These are phyloP conservation scores for Vanderwaltozyma yarrowii DNA, from an alignment of 805 yeast genomes.

Conservation along the genomic window DNA sequence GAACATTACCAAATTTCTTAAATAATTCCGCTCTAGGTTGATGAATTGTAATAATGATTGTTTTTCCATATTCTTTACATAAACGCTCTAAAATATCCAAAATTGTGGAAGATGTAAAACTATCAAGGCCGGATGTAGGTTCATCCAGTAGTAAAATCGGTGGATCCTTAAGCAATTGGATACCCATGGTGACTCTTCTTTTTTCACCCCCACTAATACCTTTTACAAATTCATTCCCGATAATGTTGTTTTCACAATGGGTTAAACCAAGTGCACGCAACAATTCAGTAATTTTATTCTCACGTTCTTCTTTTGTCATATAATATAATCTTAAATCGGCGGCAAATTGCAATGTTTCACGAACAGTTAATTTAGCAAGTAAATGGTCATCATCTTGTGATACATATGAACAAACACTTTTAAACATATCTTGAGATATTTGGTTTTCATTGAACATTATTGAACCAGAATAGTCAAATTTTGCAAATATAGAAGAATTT, in stretches of 20 bases:
- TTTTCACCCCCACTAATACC: slow-evolving; percentile 89
- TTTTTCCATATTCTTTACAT: slow-evolving; percentile 45
- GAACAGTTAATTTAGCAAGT: slow-evolving; percentile 60
- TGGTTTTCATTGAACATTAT: slow-evolving; percentile 35
- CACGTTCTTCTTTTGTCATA: slow-evolving; percentile 34
- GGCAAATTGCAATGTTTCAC: slow-evolving; percentile 65
- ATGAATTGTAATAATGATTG: slow-evolving; percentile 70
- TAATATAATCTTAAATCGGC: slow-evolving; percentile 56
- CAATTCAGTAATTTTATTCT: slow-evolving; percentile 41
- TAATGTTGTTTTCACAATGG: slow-evolving; percentile 69
- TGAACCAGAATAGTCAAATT: slow-evolving; percentile 31
- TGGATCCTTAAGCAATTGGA: slow-evolving; percentile 65
- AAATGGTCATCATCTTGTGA: slow-evolving; percentile 72
- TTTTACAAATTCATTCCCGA: slow-evolving; percentile 49
- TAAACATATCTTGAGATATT: slow-evolving; percentile 29
- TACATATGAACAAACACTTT: slow-evolving; percentile 58
- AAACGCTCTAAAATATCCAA: slow-evolving; percentile 47
- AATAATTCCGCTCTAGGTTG: slow-evolving; percentile 70
- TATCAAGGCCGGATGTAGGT: slow-evolving; percentile 83
- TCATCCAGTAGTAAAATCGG: slow-evolving; percentile 69
- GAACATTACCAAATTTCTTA: slow-evolving; percentile 55
- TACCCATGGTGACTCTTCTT: slow-evolving; percentile 72
- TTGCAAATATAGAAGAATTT: slow-evolving; percentile 24
- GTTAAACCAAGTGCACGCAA: slow-evolving; percentile 57
- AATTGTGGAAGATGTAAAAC: slow-evolving; percentile 65